Conservation (phyloP, 192 early-diverging fungal species). For the Neocallimastix lanati region DNA sequence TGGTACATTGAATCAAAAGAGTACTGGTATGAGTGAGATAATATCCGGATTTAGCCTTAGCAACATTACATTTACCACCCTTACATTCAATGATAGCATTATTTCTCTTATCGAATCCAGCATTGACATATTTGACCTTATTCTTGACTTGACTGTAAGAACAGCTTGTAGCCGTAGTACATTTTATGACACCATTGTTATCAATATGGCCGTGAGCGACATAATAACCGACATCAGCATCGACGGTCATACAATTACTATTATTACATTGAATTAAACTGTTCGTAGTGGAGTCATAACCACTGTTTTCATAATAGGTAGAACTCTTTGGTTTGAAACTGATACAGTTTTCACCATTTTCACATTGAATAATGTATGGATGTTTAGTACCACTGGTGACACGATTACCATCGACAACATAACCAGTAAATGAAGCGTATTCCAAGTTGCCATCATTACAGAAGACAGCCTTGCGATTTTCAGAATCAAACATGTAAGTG, state of each 20-base stretch:
- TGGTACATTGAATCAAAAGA: too few species aligned
- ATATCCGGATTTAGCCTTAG: too few species aligned
- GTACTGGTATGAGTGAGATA: too few species aligned
- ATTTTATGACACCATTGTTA: neutral
- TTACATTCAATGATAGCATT: too few species aligned
- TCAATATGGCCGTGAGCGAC: neutral
- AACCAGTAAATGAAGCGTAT: neutral
- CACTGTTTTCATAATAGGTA: neutral
- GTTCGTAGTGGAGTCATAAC: neutral
- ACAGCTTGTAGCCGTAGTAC: neutral
- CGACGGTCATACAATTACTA: neutral
- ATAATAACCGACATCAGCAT: neutral
- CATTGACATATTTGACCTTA: too few species aligned
- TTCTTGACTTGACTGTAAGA: too few species aligned
- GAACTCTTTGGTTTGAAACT: neutral
- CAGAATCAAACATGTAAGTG: neutral
- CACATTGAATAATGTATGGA: neutral
- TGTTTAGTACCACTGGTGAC: neutral
- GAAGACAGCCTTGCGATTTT: neutral
- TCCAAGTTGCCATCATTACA: neutral
- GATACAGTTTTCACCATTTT: neutral
- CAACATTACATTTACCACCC: too few species aligned
- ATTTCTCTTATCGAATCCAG: too few species aligned
- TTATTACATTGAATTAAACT: neutral
- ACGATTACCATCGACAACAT: neutral